A percentile compares a stretch with the other conserved stretches of the same genome.
Conservation (phyloP, 495 filamentous ascomycete species). For the Penicillium angulare region DNA sequence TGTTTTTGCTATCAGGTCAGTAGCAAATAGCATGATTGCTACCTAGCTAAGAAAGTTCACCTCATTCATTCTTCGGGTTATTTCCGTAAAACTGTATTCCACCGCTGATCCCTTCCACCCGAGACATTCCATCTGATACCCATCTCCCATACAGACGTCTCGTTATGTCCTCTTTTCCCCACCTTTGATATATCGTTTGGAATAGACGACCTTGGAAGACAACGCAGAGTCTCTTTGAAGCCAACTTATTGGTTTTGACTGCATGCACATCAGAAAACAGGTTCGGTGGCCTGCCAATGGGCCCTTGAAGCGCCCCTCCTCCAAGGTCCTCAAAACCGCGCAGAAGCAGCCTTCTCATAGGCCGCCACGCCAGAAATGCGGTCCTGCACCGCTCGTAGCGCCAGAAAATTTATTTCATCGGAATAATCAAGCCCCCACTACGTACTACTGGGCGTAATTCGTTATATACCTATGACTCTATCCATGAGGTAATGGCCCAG, state of each 20-base stretch:
- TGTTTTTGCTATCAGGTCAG: not conserved
- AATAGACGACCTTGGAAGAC: not conserved
- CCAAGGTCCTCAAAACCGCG: slow-evolving; percentile 26
- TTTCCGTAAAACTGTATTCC: not conserved
- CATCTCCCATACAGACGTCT: slow-evolving; percentile 3
- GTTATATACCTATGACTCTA: slow-evolving; percentile 12
- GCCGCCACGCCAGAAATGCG: slow-evolving; percentile 10
- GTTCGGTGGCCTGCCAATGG: slow-evolving; percentile 17
- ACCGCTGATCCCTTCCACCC: not conserved
- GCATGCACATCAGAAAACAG: not conserved
- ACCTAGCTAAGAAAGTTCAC: no score
- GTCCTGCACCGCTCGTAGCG: slow-evolving; percentile 24
- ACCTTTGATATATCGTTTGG: not conserved
- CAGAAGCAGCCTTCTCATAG: slow-evolving; percentile 21
- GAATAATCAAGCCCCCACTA: not conserved
- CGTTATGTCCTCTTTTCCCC: slow-evolving; percentile 4
- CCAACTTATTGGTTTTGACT: not conserved
- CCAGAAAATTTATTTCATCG: slow-evolving; percentile 14
- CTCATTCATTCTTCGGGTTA: no score
- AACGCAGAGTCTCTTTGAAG: not conserved
- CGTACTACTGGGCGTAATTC: slow-evolving; percentile 1
- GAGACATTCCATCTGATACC: slow-evolving; percentile 1
- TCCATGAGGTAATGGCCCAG: slow-evolving; percentile 13
- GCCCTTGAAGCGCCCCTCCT: slow-evolving; percentile 18
- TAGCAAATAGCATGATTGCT: not conserved